These are phyloP conservation scores for Phanerochaete carnosa DNA, from an alignment of 768 basidiomycete genomes.

Conservation along the genomic window DNA sequence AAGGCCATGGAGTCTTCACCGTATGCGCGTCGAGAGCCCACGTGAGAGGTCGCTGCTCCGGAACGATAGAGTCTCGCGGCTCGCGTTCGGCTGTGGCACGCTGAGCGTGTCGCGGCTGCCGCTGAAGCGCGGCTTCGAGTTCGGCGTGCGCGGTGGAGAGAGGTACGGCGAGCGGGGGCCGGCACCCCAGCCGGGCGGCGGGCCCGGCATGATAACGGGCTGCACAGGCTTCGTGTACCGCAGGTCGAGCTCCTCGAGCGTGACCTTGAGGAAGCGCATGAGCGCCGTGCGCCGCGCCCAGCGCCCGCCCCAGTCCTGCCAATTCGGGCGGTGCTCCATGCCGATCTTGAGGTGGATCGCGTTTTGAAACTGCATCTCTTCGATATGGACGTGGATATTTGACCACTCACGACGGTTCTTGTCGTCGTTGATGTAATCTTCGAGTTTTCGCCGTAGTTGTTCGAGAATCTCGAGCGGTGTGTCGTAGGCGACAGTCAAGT, in stretches of 20 bases:
- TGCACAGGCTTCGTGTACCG: constrained; percentile 70
- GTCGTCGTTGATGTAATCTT: constrained; percentile 45
- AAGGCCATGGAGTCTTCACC: not conserved
- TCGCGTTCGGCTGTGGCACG: not conserved
- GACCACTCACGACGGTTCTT: constrained; percentile 76
- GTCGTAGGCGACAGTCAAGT: constrained; percentile 60
- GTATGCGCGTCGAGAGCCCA: not conserved
- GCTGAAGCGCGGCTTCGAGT: not conserved
- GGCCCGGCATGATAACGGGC: constrained; percentile 53
- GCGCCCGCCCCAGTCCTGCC: constrained; percentile 86
- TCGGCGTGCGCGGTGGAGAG: constrained; percentile 1
- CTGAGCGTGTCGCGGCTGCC: constrained; percentile 5
- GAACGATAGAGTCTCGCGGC: not conserved
- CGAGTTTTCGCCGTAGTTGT: constrained; percentile 55
- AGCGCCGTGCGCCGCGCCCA: constrained; percentile 73
- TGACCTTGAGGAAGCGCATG: constrained; percentile 69
- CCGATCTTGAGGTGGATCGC: constrained; percentile 62
- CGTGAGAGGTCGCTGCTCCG: not conserved
- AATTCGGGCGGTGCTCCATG: constrained; percentile 78
- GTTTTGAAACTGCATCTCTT: constrained; percentile 79
- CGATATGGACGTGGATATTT: constrained; percentile 58
- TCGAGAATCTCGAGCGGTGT: constrained; percentile 73
- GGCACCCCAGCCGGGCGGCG: constrained; percentile 4
- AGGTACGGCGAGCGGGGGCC: constrained; percentile 13
- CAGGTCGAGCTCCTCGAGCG: constrained; percentile 73